phyloP scores from a whole-genome alignment of 176 grass and related monocot species.

The Carex kokanica region DNA sequence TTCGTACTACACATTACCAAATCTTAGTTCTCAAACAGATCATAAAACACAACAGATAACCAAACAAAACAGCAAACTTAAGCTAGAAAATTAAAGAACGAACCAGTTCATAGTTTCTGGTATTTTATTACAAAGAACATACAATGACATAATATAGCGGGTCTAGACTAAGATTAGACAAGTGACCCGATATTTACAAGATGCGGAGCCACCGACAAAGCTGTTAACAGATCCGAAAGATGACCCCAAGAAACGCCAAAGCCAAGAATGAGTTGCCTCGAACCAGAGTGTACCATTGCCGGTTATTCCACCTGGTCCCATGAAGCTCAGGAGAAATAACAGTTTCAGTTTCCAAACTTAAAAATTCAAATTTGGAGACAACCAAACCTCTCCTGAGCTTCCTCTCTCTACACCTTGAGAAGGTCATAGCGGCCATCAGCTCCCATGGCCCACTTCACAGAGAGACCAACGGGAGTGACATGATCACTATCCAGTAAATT shows the following conservation, averaged over 20 bases:
- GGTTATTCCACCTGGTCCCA: slow-evolving; percentile 28
- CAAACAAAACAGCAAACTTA: slow-evolving; percentile 1
- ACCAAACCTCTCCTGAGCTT: slow-evolving; percentile 19
- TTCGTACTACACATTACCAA: not conserved
- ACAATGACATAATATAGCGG: not conserved
- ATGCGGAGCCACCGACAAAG: not conserved
- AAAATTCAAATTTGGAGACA: slow-evolving; percentile 9
- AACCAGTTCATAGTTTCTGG: slow-evolving; percentile 29
- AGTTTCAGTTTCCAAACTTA: not conserved
- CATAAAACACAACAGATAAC: not conserved
- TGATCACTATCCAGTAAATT: slow-evolving; percentile 59
- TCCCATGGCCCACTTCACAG: slow-evolving; percentile 59
- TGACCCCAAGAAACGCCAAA: slow-evolving; percentile 47
- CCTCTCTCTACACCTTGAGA: slow-evolving; percentile 61
- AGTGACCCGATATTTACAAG: slow-evolving; percentile 12
- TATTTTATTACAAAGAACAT: slow-evolving; percentile 18
- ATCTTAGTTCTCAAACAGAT: not conserved
- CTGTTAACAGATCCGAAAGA: slow-evolving; percentile 9
- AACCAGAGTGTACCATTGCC: slow-evolving; percentile 25
- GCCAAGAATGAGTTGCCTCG: slow-evolving; percentile 99
- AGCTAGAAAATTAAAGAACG: not conserved
- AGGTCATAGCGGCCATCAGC: slow-evolving; percentile 65
- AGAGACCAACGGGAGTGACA: not conserved
- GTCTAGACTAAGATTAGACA: not conserved
- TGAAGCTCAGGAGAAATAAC: slow-evolving; percentile 11